Percentiles rank a stretch among this genome's conserved stretches.
These are phyloP conservation scores for Barbatosphaeria neglecta DNA, from an alignment of 495 filamentous ascomycete genomes.

Conservation along the genomic window DNA sequence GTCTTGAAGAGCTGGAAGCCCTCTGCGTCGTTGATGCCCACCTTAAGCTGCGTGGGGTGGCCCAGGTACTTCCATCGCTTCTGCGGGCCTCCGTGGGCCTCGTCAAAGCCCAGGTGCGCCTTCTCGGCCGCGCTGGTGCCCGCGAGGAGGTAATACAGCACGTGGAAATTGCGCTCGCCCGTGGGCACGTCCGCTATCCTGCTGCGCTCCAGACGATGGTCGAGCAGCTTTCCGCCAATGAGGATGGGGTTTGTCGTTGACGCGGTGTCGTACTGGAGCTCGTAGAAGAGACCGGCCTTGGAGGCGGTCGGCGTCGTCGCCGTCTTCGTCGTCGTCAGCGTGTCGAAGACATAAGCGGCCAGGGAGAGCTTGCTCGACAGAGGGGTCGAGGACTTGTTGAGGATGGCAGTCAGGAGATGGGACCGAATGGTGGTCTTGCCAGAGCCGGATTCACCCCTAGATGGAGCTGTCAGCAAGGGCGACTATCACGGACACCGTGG, in stretches of 20 bases:
- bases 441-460: constrained; percentile 84
- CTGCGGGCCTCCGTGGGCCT: constrained; percentile 39
- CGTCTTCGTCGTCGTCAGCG: constrained; percentile 95
- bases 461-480: constrained; percentile 7
- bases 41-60: constrained; percentile 90
- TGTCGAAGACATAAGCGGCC: constrained; percentile 88
- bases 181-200: constrained; percentile 84
- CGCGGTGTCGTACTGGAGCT: constrained; percentile 88
- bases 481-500: constrained; percentile 2
- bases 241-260: constrained; percentile 69
- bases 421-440: constrained; percentile 92
- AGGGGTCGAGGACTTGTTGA: constrained; percentile 82
- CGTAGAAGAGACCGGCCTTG: constrained; percentile 87
- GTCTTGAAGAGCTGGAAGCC: constrained; percentile 98
- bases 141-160: constrained; percentile 87
- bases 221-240: constrained; percentile 87
- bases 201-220: constrained; percentile 84
- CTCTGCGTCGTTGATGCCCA: constrained; percentile 89
- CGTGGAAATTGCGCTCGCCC: constrained; percentile 91
- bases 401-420: constrained; percentile 70
- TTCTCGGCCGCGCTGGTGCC: constrained; percentile 89
- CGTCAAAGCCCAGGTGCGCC: constrained; percentile 75
- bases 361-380: constrained; percentile 86
- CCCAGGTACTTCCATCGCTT: constrained; percentile 93
- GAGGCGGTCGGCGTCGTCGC: constrained; percentile 89